Base-by-base conservation (phyloP, 305 asterid genomes). In the Stenogyne calaminthoides region DNA sequence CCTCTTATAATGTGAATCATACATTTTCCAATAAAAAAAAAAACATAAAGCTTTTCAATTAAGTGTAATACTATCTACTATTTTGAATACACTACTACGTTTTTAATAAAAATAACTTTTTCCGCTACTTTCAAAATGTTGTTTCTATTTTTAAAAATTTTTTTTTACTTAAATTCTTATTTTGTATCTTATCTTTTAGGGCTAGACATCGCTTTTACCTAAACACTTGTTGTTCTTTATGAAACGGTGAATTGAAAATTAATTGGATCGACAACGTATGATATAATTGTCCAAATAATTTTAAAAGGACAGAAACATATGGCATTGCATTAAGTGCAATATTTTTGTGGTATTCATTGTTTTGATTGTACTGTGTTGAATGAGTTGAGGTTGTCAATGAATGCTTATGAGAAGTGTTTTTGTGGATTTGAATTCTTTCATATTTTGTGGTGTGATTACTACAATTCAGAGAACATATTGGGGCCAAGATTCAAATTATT, bases 341-440 rank as follows among this genome's bases (percentile, higher is more conserved):
- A 51, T 32, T 54, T 54, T 52, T 18, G 71, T 64, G 65, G 66
- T 39, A 46, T 60, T 40, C 54, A 34, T 49, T 71, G 22, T 60
- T 71, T 44, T 22, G 49, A 58, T 44, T 36, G 15, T 71, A 42
- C 66, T 8, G 22, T 0, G 74, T 39, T 22, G 18, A 20, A 34
- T 16, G 15, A 44, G 22, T 11, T 40, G 20, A 42, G 69, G 19
- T 64, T 64, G 55, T 19, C 46, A 64, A 15, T 52, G 19, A 22
- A 47, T 46, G 39, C 15, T 15, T 65, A 34, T 6, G 4, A 25
- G 0, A 10, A 52, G 4, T 54, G 19, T 0, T 54, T 52, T 54
- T 14, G 16, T 59, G 19, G 54, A 46, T 46, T 44, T n/a, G 5
- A 46, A 46, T 4, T n/a, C 54, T 46, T n/a, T 46, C n/a, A 10